phyloP scores from a whole-genome alignment of 192 early-diverging fungal genomes.

The Helicostylum pulchrum region DNA sequence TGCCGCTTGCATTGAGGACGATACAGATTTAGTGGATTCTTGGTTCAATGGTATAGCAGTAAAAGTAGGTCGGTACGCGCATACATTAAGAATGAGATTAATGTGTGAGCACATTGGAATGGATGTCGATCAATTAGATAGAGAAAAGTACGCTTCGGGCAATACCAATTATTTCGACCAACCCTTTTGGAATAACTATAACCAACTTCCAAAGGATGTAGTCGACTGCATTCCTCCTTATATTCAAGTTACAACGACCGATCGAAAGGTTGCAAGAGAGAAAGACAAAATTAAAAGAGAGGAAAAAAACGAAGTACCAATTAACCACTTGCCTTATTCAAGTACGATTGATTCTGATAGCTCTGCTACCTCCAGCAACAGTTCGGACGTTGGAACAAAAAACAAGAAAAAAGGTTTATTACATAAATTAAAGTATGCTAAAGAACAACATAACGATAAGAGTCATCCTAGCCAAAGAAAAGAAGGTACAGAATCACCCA shows the following conservation, averaged over 20 bases:
- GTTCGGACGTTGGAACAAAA: too few species aligned
- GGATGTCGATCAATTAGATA: constrained; percentile 26
- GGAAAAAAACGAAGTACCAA: too few species aligned
- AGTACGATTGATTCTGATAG: too few species aligned
- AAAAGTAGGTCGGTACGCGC: constrained; percentile 68
- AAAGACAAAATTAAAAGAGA: too few species aligned
- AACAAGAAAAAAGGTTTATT: too few species aligned
- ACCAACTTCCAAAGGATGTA: background rate
- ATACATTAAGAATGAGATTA: constrained; percentile 67
- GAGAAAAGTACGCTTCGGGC: background rate
- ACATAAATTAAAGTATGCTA: too few species aligned
- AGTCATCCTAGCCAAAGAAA: too few species aligned
- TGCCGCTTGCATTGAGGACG: constrained; percentile 65
- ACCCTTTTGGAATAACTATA: background rate
- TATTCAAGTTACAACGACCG: background rate
- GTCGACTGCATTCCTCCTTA: background rate
- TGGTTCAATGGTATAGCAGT: constrained; percentile 65
- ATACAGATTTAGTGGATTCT: constrained; percentile 60
- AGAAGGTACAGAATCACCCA: too few species aligned
- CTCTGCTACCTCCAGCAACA: too few species aligned
- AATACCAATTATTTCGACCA: background rate
- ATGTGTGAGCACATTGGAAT: constrained; percentile 79
- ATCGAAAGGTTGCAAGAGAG: background rate
- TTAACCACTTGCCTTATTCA: too few species aligned
- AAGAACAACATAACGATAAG: too few species aligned